Base-by-base conservation (phyloP, 768 basidiomycete genomes). In the Candolleomyces aberdarensis region DNA sequence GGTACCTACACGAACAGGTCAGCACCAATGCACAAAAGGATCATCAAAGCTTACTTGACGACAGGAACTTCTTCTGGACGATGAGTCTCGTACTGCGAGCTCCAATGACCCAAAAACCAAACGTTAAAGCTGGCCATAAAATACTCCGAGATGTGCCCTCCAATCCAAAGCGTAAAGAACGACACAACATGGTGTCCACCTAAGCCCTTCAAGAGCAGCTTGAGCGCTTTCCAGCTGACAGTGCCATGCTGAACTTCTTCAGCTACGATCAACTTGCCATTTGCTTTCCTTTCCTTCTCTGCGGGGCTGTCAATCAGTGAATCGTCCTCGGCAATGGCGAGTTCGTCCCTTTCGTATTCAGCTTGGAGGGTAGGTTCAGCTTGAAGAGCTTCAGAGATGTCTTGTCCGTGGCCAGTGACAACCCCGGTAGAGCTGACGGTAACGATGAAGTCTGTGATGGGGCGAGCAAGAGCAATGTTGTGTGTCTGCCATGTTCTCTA, bases 191-290 rank as follows among this genome's bases (percentile, higher is more conserved):
- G 68, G 14, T 65, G 60, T n/a, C 76, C 76, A 19, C 75, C 72
- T 43, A 78, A 69, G 13, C 71, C 70, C 13, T 47, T 49, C 47
- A 79, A 65, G 60, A 75, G 77, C 5, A 78, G 64, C 46, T 68
- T 72, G 72, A 79, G 65, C 19, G 82, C 74, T 32, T 71, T 58
- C 78, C 82, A 83, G 47, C 81, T 79, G 40, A 88, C 79, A 62
- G 81, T 82, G 0, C 87, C 87, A 55, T 79, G 75, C 13, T 75
- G 78, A 43, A 86, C 75, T 66, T 89, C 87, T 65, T 89, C 87
- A 0, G 78, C 80, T 3, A 84, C 72, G 54, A 86, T 79, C 19
- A 88, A 74, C 66, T 87, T 85, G 2, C 85, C 85, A 46, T 76
- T 74, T 63, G 62, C 17, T 5, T 46, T 8, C 20, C 5, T 41